These are phyloP conservation scores for Zalaria sp. DNA, from an alignment of 2,329 filamentous ascomycete species.

Conservation along the genomic window DNA sequence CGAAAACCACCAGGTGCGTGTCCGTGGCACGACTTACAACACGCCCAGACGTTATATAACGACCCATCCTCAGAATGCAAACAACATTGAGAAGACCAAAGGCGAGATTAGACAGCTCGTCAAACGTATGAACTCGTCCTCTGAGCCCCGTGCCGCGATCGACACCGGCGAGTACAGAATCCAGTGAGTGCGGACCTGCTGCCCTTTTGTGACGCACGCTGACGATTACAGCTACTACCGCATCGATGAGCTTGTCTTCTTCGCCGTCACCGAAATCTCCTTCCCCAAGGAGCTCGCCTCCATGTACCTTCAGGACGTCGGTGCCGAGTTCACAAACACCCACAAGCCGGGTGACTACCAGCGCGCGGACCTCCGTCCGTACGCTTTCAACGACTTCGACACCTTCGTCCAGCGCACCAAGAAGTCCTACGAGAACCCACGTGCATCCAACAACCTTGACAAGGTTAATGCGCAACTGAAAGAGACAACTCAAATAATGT, in stretches of 20 bases:
- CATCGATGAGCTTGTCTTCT: conserved; percentile 68
- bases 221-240: conserved; percentile 58
- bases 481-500: conserved; percentile 99
- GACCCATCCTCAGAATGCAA: conserved; percentile 40
- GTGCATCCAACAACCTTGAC: conserved; percentile 83
- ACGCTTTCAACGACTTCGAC: conserved; percentile 96
- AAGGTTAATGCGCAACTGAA: conserved; percentile 93
- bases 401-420: conserved; percentile 90
- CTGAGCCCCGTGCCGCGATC: conserved; percentile 82
- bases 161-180: conserved; percentile 72
- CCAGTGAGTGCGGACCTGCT: conserved; percentile 47
- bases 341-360: conserved; percentile 65
- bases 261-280: conserved; percentile 82
- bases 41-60: not conserved
- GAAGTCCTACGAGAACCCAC: conserved; percentile 83
- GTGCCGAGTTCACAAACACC: conserved; percentile 77
- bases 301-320: conserved; percentile 89
- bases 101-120: conserved; percentile 81
- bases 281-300: conserved; percentile 98
- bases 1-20: conserved; percentile 47
- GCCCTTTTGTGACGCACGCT: conserved; percentile 6
- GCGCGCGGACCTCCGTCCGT: conserved; percentile 64
- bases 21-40: conserved; percentile 35
- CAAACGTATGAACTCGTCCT: conserved; percentile 73
- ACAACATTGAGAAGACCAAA: conserved; percentile 75